Percentiles rank a stretch among this genome's conserved stretches.
phyloP scores from a whole-genome alignment of 495 filamentous ascomycete species.

The Neurospora sp. region DNA sequence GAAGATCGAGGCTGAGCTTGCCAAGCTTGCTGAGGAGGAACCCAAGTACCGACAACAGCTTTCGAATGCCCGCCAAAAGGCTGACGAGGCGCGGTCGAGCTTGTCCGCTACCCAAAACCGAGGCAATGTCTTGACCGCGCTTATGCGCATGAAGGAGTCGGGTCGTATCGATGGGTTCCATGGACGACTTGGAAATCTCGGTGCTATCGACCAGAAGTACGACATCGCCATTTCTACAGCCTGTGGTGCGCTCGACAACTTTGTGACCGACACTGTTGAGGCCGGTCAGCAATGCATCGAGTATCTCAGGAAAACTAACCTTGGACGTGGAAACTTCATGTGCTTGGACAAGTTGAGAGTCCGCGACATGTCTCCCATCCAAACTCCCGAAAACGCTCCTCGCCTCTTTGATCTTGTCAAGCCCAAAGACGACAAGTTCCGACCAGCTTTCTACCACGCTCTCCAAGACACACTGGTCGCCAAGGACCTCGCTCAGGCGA shows the following conservation, averaged over 20 bases:
- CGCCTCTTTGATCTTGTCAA: conserved; percentile 88
- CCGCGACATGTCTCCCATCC: conserved; percentile 63
- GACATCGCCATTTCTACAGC: conserved; percentile 96
- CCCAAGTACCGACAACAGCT: conserved; percentile 70
- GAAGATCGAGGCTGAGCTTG: conserved; percentile 58
- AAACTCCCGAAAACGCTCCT: conserved; percentile 86
- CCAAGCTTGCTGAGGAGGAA: conserved; percentile 62
- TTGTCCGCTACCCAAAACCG: conserved; percentile 82
- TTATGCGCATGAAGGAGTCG: conserved; percentile 93
- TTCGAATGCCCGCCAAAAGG: conserved; percentile 81
- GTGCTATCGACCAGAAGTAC: conserved; percentile 88
- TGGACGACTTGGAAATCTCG: conserved; percentile 87
- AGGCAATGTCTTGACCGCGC: conserved; percentile 79
- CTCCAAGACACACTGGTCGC: conserved; percentile 91
- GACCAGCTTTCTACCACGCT: conserved; percentile 88
- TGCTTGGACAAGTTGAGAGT: conserved; percentile 76
- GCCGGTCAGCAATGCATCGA: conserved; percentile 96
- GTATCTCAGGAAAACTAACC: conserved; percentile 91
- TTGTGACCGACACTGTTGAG: conserved; percentile 91
- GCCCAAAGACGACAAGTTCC: conserved; percentile 75
- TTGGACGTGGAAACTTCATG: conserved; percentile 96
- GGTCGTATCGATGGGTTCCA: conserved; percentile 95
- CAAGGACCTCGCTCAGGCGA: conserved; percentile 83
- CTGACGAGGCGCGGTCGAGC: conserved; percentile 86
- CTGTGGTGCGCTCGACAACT: conserved; percentile 81